Evolutionary conservation across 371 early-diverging fungal genomes (phyloP).

Genomic region (Haplosporangium sp.): DNA sequence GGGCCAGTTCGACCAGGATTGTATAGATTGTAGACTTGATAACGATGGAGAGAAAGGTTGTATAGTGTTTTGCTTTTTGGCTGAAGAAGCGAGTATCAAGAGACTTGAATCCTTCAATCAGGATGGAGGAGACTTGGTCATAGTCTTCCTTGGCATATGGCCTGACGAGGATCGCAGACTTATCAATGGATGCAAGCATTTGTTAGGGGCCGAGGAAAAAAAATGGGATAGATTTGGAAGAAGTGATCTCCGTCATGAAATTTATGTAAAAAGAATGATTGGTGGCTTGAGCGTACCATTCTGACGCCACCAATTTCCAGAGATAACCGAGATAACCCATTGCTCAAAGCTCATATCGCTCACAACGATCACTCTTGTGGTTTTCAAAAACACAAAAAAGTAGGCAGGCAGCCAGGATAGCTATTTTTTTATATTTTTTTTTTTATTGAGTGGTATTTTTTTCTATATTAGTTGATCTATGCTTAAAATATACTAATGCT

Average conservation of each 20-base stretch:
- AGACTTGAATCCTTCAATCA: conserved; percentile 21
- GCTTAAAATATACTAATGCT: not conserved
- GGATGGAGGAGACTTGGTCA: conserved; percentile 34
- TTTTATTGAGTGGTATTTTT: conserved; percentile 1
- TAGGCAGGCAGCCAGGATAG: too few species aligned
- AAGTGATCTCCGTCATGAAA: too few species aligned
- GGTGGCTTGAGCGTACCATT: too few species aligned
- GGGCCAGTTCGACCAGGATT: conserved; percentile 18
- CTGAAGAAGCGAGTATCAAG: conserved; percentile 18
- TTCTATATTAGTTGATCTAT: conserved; percentile 6
- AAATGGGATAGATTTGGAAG: not conserved
- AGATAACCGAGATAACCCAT: too few species aligned
- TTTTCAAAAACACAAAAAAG: too few species aligned
- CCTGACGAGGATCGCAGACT: conserved; percentile 30
- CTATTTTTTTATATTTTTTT: not conserved
- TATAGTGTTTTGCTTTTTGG: not conserved
- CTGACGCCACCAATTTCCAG: too few species aligned
- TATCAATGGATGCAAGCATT: conserved; percentile 10
- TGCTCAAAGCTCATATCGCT: too few species aligned
- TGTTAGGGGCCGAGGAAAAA: not conserved
- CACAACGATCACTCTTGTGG: too few species aligned
- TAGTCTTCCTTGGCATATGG: conserved; percentile 30
- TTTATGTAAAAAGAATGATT: too few species aligned
- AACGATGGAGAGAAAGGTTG: conserved; percentile 21
- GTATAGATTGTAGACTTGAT: conserved; percentile 20